phyloP scores from a whole-genome alignment of 2,329 filamentous ascomycete genomes.

The Cercospora brassicicola region DNA sequence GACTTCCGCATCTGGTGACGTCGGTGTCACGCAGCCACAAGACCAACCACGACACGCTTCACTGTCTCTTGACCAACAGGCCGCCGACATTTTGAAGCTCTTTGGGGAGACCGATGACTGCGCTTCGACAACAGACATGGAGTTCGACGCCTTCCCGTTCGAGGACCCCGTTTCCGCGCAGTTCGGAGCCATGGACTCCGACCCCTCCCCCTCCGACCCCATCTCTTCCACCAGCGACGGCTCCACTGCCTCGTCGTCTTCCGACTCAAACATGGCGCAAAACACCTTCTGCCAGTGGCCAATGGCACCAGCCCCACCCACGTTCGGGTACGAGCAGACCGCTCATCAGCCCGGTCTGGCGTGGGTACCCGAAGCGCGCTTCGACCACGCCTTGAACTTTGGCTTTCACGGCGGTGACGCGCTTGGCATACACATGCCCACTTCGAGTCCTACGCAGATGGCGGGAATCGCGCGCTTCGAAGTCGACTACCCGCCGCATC shows the following conservation, averaged over 20 bases:
- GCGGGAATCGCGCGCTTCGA: constrained; percentile 12
- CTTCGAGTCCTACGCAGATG: constrained; percentile 23
- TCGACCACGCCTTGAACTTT: constrained; percentile 19
- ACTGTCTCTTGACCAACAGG: constrained; percentile 25
- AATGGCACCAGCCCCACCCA: constrained; percentile 9
- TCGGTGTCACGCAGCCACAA: constrained; percentile 23
- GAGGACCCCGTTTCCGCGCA: constrained; percentile 19
- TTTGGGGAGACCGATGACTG: constrained; percentile 16
- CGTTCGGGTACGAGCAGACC: constrained; percentile 19
- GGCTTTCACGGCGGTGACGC: constrained; percentile 18
- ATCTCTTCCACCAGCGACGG: constrained; percentile 14
- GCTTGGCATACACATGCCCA: constrained; percentile 26
- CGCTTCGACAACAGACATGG: constrained; percentile 17
- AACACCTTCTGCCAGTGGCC: constrained; percentile 19
- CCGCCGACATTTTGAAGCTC: constrained; percentile 21
- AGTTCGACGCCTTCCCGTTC: constrained; percentile 18
- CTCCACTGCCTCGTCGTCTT: constrained; percentile 22
- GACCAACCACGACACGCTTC: constrained; percentile 22
- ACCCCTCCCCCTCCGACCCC: constrained; percentile 18
- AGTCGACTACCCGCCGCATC: constrained; percentile 14
- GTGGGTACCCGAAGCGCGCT: constrained; percentile 23
- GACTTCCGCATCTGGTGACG: constrained; percentile 24
- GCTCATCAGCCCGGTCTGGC: constrained; percentile 15
- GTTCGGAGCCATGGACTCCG: constrained; percentile 22
- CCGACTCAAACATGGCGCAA: constrained; percentile 18